These are phyloP conservation scores for Pulicaria dysenterica DNA, from an alignment of 129 eudicot species.

Conservation along the genomic window DNA sequence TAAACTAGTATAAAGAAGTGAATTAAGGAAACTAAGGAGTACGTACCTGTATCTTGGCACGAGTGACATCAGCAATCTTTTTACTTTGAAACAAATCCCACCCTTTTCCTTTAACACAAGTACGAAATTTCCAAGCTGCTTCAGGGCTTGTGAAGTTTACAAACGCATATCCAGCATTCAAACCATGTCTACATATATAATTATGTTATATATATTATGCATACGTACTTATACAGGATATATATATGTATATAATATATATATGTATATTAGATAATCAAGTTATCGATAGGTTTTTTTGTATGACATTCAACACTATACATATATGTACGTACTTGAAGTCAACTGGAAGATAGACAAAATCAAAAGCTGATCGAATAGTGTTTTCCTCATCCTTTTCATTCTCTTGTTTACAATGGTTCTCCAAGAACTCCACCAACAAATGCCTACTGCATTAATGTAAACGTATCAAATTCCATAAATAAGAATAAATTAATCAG, in stretches of 20 bases:
- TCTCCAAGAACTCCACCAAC: constrained; percentile 30
- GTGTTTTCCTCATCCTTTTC: neutral
- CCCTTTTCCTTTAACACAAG: constrained; percentile 14
- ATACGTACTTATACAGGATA: no score
- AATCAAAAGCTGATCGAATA: constrained; percentile 29
- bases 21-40: no score
- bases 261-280: no score
- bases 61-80: constrained; percentile 34
- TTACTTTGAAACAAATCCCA: constrained; percentile 32
- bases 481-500: neutral
- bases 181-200: constrained; percentile 15
- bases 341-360: constrained; percentile 38
- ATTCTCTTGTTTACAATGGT: constrained; percentile 27
- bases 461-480: neutral
- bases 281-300: no score
- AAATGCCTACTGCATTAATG: constrained; percentile 20
- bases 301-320: no score
- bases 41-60: constrained; percentile 41
- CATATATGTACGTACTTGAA: constrained; percentile 24
- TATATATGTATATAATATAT: no score
- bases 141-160: constrained; percentile 33
- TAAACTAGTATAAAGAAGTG: neutral
- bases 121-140: constrained; percentile 36
- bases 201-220: no score
- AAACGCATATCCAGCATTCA: constrained; percentile 40